Evolutionary conservation across 148 eudicot genomes (phyloP), one percentile per base, ranked within the genome.

Genomic region (Agrostemma githago): DNA sequence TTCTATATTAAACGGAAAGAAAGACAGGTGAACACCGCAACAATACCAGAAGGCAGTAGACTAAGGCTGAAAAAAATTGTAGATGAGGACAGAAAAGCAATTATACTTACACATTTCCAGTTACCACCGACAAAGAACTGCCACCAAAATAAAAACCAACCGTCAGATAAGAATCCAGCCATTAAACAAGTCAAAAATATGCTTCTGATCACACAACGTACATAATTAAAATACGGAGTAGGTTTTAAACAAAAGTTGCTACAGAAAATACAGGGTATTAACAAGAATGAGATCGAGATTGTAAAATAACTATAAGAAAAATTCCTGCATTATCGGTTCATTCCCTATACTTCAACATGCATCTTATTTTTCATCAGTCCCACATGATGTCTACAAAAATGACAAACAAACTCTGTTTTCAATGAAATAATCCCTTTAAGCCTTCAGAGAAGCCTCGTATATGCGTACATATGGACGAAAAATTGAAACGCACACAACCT

Each of bases 121-220:
- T 96, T 96, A 71, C 99, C 99, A 58, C 99, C 99, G 76, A 96
- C 99, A 39, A 96, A 96, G 89, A 96, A 96, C 99, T 96, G 96
- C 92, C 82, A 82, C 41, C 9, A 71, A 48, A 83, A 65, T 7
- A 73, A 79, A 81, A 39, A 53, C 76, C 72, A 70, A 21, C 8
- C 6, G 68, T 81, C 26, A 84, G 72, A 17, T 70, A 61, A 1
- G 14, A 51, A 26, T 53, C 17, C 48, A 57, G 62, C 44, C 46
- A 71, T 26, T 16, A n/a, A 20, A 70, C 15, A 26, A 62, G n/a
- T 37, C 72, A 58, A 44, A 1, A 17, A 58, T 11, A 65, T 44
- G 19, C 16, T 7, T 54, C 4, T 0, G 9, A 53, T 26, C 20
- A 37, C 34, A 51, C 42, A 48, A 21, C 12, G 12, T 26, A 26